These are phyloP conservation scores for Pleurotus citrinopileatus DNA, from an alignment of 768 basidiomycete genomes.

Conservation along the genomic window DNA sequence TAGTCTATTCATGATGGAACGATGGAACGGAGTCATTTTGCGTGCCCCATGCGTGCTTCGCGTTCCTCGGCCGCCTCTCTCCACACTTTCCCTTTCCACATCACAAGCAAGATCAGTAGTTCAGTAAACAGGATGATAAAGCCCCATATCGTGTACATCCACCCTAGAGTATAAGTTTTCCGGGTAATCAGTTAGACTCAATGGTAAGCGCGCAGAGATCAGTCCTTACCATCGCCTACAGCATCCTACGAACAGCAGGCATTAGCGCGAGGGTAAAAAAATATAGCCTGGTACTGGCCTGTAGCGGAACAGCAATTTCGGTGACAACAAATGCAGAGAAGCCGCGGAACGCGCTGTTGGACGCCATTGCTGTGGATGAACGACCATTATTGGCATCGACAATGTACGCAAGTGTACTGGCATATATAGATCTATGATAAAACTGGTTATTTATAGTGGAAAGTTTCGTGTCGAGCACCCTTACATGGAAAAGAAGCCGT, in stretches of 20 bases:
- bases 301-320: conserved; percentile 73
- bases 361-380: conserved; percentile 70
- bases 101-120: conserved; percentile 56
- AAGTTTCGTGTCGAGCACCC: conserved; percentile 39
- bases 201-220: not conserved
- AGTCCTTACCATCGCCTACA: conserved; percentile 65
- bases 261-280: not conserved
- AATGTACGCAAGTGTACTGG: conserved; percentile 65
- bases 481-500: conserved; percentile 75
- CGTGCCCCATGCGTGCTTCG: conserved; percentile 23
- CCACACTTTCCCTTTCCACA: conserved; percentile 59
- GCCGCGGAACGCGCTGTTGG: conserved; percentile 78
- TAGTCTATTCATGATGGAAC: not conserved
- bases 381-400: conserved; percentile 86
- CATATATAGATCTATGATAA: conserved; percentile 30
- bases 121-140: conserved; percentile 50
- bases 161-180: conserved; percentile 28
- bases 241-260: conserved; percentile 38
- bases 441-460: conserved; percentile 3
- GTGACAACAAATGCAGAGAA: conserved; percentile 62
- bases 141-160: conserved; percentile 68
- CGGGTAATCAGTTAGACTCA: not conserved
- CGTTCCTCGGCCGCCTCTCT: conserved; percentile 44
- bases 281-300: conserved; percentile 35
- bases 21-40: too few species aligned